Evolutionary conservation across 2,329 filamentous ascomycete species (phyloP), one percentile per base, ranked within the genome.

Genomic region (Ceratocystis lukuohia): DNA sequence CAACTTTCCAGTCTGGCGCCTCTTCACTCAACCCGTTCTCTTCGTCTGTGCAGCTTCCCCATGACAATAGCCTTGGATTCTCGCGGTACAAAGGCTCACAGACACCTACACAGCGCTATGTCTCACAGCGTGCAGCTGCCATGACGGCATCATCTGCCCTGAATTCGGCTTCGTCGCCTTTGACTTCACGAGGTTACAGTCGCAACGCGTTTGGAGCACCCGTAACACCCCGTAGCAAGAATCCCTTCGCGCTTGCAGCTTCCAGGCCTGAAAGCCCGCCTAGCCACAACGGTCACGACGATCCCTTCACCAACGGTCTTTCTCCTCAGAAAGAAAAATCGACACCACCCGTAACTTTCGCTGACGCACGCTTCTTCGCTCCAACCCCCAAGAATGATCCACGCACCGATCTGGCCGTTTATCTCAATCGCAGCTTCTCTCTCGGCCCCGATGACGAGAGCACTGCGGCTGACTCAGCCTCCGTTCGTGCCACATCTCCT

Each of bases 71-170:
- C 20, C 28, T 33, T 15, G 56, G 15, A 10, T 59, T 59, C 17
- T 50, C 57, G 17, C 62, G 28, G 8, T 86, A 83, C 73, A 82
- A 80, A 63, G 84, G 84, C 1, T 86, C 87, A 17, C 82, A 80
- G 22, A 79, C 79, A 20, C 83, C 84, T 1, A 61, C 62, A 1
- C 66, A 68, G 22, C 61, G 64, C n/a, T 68, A 66, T 33, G 48
- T 68, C 46, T 25, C 62, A 17, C 64, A 68, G 65, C 59, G 64
- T 37, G 50, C 66, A n/a, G 66, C 66, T 63, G 68, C 50, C 46
- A 62, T 22, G 48, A 48, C 20, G 6, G 41, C 30, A 44, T 63
- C 46, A 70, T 61, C 33, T 8, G 37, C 50, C 17, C 17, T 65
- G 3, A 46, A 64, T 22, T 48, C 45, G n/a, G 64, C 20, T 25